These are phyloP conservation scores for Zymoseptoria crescenta DNA, from an alignment of 2,329 filamentous ascomycete species.

Conservation along the genomic window DNA sequence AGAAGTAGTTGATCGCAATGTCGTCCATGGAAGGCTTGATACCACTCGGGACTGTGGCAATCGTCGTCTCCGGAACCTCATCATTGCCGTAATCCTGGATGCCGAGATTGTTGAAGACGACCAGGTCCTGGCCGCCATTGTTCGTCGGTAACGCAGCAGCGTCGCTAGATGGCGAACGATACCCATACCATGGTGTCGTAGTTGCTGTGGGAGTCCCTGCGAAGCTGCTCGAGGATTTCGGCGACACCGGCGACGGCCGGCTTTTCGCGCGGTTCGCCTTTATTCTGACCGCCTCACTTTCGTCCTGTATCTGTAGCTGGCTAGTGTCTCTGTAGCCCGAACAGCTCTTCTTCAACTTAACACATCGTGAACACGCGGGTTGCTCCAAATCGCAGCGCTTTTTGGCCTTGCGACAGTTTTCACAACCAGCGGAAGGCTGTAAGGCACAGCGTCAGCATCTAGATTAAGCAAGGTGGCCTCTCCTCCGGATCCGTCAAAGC, in stretches of 20 bases:
- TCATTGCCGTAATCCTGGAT: neutral
- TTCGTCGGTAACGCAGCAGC: slow-evolving; percentile 20
- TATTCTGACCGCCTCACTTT: slow-evolving; percentile 22
- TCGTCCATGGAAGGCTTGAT: slow-evolving; percentile 18
- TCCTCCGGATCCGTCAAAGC: neutral
- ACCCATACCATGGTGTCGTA: slow-evolving; percentile 2
- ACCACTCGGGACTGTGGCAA: neutral
- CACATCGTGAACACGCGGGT: slow-evolving; percentile 26
- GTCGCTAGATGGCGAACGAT: slow-evolving; percentile 17
- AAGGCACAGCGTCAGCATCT: neutral
- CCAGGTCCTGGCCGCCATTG: slow-evolving; percentile 8
- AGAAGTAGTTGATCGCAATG: slow-evolving; percentile 25
- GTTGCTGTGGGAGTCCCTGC: slow-evolving; percentile 6
- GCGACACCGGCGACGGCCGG: slow-evolving; percentile 12
- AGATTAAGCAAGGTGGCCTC: neutral
- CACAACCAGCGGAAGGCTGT: slow-evolving; percentile 27
- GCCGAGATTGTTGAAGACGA: neutral
- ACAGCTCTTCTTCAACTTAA: slow-evolving; percentile 26
- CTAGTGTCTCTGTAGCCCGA: slow-evolving; percentile 27
- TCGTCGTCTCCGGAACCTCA: neutral
- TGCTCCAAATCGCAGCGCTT: slow-evolving; percentile 27
- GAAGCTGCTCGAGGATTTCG: neutral
- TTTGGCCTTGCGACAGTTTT: slow-evolving; percentile 28
- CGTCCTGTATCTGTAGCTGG: slow-evolving; percentile 28
- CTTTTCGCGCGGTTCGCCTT: slow-evolving; percentile 21